Evolutionary conservation across 345 rosid species (phyloP).

Genomic region (Viola odorata): DNA sequence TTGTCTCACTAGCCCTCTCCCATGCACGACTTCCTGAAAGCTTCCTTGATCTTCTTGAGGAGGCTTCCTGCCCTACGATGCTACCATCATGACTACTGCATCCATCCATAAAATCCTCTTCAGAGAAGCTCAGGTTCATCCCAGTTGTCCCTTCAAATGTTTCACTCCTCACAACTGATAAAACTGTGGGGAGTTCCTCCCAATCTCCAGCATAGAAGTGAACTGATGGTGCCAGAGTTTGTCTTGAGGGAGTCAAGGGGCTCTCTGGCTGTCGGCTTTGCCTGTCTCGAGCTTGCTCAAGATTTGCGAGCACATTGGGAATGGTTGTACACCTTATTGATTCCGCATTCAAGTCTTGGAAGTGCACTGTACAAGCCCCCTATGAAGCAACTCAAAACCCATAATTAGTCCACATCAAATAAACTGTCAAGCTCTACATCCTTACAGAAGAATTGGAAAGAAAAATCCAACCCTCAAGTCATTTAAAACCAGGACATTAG

Average conservation of each 20-base stretch:
- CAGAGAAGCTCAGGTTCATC: slow-evolving; percentile 74
- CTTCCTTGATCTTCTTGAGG: slow-evolving; percentile 79
- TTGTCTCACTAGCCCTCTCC: slow-evolving; percentile 85
- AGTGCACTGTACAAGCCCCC: slow-evolving; percentile 87
- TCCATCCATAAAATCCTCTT: slow-evolving; percentile 92
- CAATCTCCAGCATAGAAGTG: slow-evolving; percentile 93
- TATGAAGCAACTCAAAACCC: slow-evolving; percentile 21
- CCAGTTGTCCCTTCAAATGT: slow-evolving; percentile 52
- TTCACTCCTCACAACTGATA: slow-evolving; percentile 70
- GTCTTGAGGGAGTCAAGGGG: slow-evolving; percentile 87
- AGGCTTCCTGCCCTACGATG: slow-evolving; percentile 57
- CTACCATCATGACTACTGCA: slow-evolving; percentile 98
- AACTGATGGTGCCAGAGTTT: slow-evolving; percentile 63
- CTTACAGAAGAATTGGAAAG: background rate
- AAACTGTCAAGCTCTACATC: background rate
- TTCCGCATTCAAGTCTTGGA: slow-evolving; percentile 88
- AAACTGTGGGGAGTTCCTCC: slow-evolving; percentile 83
- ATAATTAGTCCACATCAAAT: background rate
- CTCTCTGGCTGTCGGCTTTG: slow-evolving; percentile 82
- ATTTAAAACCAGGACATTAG: background rate
- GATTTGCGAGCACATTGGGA: slow-evolving; percentile 90
- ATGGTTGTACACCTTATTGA: slow-evolving; percentile 75
- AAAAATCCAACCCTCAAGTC: no score
- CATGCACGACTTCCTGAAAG: slow-evolving; percentile 97
- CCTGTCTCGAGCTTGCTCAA: slow-evolving; percentile 88